These are phyloP conservation scores for Coemansia sp. DNA, from an alignment of 192 early-diverging fungal genomes.

Conservation along the genomic window DNA sequence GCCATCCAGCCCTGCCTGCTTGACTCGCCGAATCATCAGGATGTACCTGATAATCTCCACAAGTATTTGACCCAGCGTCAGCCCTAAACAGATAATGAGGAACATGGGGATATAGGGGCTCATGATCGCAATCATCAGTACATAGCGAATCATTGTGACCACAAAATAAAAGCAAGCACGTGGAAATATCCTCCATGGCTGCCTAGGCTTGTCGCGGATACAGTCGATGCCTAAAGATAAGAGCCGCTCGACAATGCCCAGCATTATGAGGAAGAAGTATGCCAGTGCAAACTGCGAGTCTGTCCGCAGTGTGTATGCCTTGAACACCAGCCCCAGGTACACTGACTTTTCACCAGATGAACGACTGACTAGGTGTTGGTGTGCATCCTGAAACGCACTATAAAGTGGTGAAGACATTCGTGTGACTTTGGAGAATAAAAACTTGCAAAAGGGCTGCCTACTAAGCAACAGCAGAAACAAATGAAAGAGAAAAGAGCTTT, in stretches of 20 bases:
- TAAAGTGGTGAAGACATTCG: slow-evolving; percentile 12
- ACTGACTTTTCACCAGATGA: slow-evolving; percentile 7
- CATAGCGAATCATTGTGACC: slow-evolving; percentile 46
- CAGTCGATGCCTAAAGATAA: slow-evolving; percentile 40
- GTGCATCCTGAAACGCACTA: slow-evolving; percentile 29
- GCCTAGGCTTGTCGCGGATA: slow-evolving; percentile 51
- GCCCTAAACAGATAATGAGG: slow-evolving; percentile 36
- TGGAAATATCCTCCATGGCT: slow-evolving; percentile 52
- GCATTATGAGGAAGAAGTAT: slow-evolving; percentile 49
- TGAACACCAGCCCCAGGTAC: slow-evolving; percentile 46
- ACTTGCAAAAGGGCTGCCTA: neutral
- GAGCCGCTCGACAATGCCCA: slow-evolving; percentile 47
- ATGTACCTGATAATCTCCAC: slow-evolving; percentile 44
- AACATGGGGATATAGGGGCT: slow-evolving; percentile 35
- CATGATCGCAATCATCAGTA: slow-evolving; percentile 54
- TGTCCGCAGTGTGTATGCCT: slow-evolving; percentile 33
- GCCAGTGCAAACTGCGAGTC: slow-evolving; percentile 34
- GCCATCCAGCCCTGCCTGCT: neutral
- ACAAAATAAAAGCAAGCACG: slow-evolving; percentile 52
- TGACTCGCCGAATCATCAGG: slow-evolving; percentile 29
- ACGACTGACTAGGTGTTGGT: slow-evolving; percentile 25
- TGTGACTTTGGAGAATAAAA: neutral
- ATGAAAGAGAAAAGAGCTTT: neutral
- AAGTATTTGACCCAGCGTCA: slow-evolving; percentile 45
- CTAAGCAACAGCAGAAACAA: neutral